phyloP scores from a whole-genome alignment of 2,329 filamentous ascomycete species.

The Paramyrothecium sp. region DNA sequence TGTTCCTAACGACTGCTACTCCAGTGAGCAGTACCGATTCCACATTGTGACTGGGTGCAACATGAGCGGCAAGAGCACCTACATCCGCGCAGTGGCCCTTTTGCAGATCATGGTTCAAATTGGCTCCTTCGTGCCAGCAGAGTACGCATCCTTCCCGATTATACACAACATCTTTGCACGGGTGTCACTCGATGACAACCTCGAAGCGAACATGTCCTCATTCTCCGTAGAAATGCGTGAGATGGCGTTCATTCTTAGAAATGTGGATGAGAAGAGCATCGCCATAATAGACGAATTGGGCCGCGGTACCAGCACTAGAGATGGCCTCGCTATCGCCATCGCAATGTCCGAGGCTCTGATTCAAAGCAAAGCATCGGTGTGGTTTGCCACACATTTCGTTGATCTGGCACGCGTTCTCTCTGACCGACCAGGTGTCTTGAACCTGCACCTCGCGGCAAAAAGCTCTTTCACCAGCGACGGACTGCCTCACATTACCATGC shows the following conservation, averaged over 20 bases:
- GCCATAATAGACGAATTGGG: conserved; percentile 91
- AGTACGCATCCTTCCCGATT: conserved; percentile 79
- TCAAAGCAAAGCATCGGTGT: conserved; percentile 74
- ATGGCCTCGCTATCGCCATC: conserved; percentile 86
- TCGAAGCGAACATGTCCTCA: conserved; percentile 88
- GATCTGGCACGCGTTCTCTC: conserved; percentile 76
- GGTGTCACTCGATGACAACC: conserved; percentile 81
- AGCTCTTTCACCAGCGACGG: conserved; percentile 50
- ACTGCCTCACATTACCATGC: conserved; percentile 71
- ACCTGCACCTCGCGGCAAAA: conserved; percentile 76
- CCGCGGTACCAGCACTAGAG: conserved; percentile 82
- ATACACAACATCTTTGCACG: conserved; percentile 83
- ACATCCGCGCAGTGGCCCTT: conserved; percentile 82
- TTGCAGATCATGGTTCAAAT: conserved; percentile 93
- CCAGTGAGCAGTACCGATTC: conserved; percentile 75
- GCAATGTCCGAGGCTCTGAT: conserved; percentile 88
- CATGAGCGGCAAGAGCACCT: conserved; percentile 97
- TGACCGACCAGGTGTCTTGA: conserved; percentile 76
- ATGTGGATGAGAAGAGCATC: conserved; percentile 74
- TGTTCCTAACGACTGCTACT: conserved; percentile 88
- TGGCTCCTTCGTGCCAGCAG: conserved; percentile 84
- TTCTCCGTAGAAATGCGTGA: conserved; percentile 96
- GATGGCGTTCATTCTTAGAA: conserved; percentile 86
- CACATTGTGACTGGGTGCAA: conserved; percentile 96
- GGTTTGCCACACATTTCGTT: conserved; percentile 92